Percentiles rank a stretch among this genome's conserved stretches.
These are phyloP conservation scores for Yarrowia alimentaria DNA, from an alignment of 805 yeast species.

Conservation along the genomic window DNA sequence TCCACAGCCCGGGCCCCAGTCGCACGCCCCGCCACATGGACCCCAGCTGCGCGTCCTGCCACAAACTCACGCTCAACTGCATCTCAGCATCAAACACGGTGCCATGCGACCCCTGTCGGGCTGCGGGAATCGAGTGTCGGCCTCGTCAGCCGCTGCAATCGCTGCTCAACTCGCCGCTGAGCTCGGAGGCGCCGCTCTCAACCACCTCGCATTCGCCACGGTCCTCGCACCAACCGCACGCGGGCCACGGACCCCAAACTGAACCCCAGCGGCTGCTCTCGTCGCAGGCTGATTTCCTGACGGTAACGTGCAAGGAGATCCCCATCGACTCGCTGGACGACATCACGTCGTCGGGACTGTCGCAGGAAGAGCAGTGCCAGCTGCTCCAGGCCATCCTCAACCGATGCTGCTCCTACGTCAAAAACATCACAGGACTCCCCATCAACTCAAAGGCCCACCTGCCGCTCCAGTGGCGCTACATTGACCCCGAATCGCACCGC, in stretches of 20 bases:
- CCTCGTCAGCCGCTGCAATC: too few relatives aligned
- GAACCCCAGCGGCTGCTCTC: background rate
- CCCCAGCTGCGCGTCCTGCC: slow-evolving; percentile 4
- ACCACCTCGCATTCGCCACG: too few relatives aligned
- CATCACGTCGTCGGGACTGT: slow-evolving; percentile 7
- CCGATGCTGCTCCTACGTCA: slow-evolving; percentile 7
- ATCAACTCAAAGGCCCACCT: slow-evolving; percentile 5
- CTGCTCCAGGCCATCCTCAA: slow-evolving; percentile 7
- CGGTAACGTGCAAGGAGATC: slow-evolving; percentile 15
- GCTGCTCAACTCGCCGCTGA: too few relatives aligned
- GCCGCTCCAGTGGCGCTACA: slow-evolving; percentile 17
- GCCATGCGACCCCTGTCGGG: too few relatives aligned
- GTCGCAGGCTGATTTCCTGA: slow-evolving; percentile 11
- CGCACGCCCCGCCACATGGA: background rate
- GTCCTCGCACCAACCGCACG: background rate
- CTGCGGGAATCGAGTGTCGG: too few relatives aligned
- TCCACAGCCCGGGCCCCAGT: background rate
- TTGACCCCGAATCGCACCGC: background rate
- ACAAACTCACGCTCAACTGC: slow-evolving; percentile 21
- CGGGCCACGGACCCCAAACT: too few relatives aligned
- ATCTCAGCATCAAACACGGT: background rate
- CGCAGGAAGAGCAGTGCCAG: slow-evolving; percentile 17
- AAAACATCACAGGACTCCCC: slow-evolving; percentile 15
- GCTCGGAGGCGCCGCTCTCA: too few relatives aligned
- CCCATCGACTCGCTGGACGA: slow-evolving; percentile 13